Base-by-base conservation (phyloP, 2,329 filamentous ascomycete genomes). In the Trichoderma hamatum region DNA sequence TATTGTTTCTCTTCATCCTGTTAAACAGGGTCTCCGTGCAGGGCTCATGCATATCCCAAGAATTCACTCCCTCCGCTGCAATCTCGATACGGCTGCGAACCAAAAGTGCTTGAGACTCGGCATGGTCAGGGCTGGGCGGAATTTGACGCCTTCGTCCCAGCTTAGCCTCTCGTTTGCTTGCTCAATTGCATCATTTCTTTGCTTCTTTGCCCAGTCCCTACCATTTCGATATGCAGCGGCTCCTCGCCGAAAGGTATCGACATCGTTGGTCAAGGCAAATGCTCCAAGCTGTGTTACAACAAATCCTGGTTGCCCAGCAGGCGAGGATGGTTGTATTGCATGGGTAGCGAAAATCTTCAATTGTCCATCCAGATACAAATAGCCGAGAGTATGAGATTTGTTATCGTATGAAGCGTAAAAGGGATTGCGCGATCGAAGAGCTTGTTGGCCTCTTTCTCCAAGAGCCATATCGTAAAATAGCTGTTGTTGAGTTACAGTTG, bases 181-280 rank as follows among this genome's bases (percentile, higher is more conserved):
- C n/a, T 67, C 54, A 26, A 81, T 80, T 24, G 78, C 76, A 14
- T 72, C 61, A 70, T 83, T 75, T 30, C 82, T 75, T 66, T 82
- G 73, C 34, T 73, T 70, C 70, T 77, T 76, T 5, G 82, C 79
- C 74, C 77, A 76, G 68, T 83, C 81, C 67, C 79, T 75, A 1
- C 74, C 74, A 75, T 84, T 83, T 46, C 81, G 75, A 70, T 79
- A 81, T 43, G 79, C 79, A 14, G 75, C 74, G 21, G 74, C 76
- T 26, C 80, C 82, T 70, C 77, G 28, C 11, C 75, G 69, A 70
- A 82, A 83, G 0, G 65, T 72, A 4, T 80, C 72, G 3, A 62
- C 24, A 61, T 74, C 69, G 26, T 69, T 63, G 0, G 75, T 80
- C 71, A 83, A 62, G 5, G 7, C 65, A 54, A 61, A 82, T 1